phyloP scores from a whole-genome alignment of 257 asterid species.

The Cynanchum wilfordii region DNA sequence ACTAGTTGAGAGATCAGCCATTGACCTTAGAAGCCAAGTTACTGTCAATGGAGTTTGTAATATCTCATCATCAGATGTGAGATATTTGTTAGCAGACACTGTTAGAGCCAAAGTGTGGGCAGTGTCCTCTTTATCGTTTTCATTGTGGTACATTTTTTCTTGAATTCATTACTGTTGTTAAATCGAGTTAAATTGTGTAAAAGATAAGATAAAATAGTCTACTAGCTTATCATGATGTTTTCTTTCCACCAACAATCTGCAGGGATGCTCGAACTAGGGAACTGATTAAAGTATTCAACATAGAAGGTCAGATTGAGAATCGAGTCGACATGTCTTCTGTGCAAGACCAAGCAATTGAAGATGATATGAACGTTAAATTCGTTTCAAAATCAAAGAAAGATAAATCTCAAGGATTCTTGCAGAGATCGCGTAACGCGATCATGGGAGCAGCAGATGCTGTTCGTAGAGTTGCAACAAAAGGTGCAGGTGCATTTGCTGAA shows the following conservation, averaged over 20 bases:
- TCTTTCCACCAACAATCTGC: constrained; percentile 11
- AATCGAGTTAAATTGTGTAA: no score
- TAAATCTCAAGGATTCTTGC: constrained; percentile 79
- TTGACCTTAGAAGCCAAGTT: constrained; percentile 82
- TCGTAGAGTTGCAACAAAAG: constrained; percentile 78
- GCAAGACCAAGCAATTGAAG: constrained; percentile 69
- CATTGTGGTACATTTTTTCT: constrained; percentile 53
- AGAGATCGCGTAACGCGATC: constrained; percentile 84
- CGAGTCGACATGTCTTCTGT: constrained; percentile 51
- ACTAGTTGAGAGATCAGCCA: constrained; percentile 65
- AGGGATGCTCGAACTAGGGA: constrained; percentile 98
- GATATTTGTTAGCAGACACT: constrained; percentile 59
- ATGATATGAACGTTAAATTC: constrained; percentile 61
- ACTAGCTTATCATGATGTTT: constrained; percentile 8
- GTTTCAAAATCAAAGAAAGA: constrained; percentile 83
- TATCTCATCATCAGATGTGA: constrained; percentile 84
- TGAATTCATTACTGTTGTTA: no score
- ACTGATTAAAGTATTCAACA: constrained; percentile 66
- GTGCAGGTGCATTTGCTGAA: constrained; percentile 66
- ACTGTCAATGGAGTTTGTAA: constrained; percentile 77
- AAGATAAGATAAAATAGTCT: no score
- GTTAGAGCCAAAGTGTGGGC: constrained; percentile 81
- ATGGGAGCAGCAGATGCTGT: constrained; percentile 99
- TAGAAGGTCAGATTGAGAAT: constrained; percentile 84
- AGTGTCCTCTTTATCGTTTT: constrained; percentile 66